phyloP scores from a whole-genome alignment of 768 basidiomycete genomes.

The Tephrocybe rancida region DNA sequence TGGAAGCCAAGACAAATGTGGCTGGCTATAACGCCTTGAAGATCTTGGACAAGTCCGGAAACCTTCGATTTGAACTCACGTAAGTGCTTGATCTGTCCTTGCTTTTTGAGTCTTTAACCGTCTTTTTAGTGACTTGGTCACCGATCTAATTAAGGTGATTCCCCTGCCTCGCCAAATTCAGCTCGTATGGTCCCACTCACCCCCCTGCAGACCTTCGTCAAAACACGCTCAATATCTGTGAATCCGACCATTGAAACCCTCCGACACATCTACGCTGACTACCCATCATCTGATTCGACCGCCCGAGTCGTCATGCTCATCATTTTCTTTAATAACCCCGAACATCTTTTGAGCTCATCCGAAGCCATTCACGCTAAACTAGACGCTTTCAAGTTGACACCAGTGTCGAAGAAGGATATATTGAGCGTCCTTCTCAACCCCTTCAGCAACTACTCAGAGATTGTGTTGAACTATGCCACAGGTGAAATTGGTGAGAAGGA shows the following conservation, averaged over 20 bases:
- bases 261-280: constrained; percentile 66
- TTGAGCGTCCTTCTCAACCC: constrained; percentile 67
- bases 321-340: constrained; percentile 55
- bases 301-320: constrained; percentile 78
- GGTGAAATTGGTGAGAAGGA: constrained; percentile 33
- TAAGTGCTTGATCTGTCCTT: constrained; percentile 43
- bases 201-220: constrained; percentile 67
- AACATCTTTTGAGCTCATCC: constrained; percentile 32
- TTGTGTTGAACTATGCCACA: constrained; percentile 52
- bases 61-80: constrained; percentile 70
- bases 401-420: constrained; percentile 60
- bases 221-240: constrained; percentile 65
- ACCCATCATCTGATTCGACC: constrained; percentile 58
- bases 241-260: constrained; percentile 51
- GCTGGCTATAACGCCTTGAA: constrained; percentile 71
- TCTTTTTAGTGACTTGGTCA: constrained; percentile 48
- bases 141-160: constrained; percentile 68
- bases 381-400: constrained; percentile 55
- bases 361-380: constrained; percentile 48
- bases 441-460: constrained; percentile 61
- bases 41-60: constrained; percentile 61
- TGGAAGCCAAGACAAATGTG: constrained; percentile 77
- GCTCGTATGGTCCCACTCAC: constrained; percentile 13
- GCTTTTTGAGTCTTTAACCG: background rate
- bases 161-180: background rate